phyloP scores from a whole-genome alignment of 805 yeast genomes.

The Saccharomycopsis fibuligera region DNA sequence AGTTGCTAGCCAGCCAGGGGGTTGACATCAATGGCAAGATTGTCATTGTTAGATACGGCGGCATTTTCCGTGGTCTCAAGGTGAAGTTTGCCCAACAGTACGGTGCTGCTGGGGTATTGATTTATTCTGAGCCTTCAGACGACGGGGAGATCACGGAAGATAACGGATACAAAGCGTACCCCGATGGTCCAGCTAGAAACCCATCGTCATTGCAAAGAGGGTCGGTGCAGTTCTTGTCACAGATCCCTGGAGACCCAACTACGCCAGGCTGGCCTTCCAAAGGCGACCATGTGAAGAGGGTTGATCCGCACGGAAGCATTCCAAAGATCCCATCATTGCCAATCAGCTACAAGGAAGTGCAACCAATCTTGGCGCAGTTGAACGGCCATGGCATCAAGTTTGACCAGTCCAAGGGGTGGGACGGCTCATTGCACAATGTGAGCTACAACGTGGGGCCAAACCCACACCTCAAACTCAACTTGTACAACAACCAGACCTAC shows the following conservation, averaged over 20 bases:
- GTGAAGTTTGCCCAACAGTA: slow-evolving; percentile 69
- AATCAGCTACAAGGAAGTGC: slow-evolving; percentile 54
- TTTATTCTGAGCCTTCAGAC: slow-evolving; percentile 68
- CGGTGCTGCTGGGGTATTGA: slow-evolving; percentile 61
- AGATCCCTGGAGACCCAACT: slow-evolving; percentile 71
- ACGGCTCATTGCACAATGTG: slow-evolving; percentile 38
- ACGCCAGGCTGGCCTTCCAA: slow-evolving; percentile 63
- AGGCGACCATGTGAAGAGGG: slow-evolving; percentile 40
- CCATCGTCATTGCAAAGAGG: slow-evolving; percentile 76
- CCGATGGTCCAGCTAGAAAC: slow-evolving; percentile 71
- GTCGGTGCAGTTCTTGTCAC: slow-evolving; percentile 56
- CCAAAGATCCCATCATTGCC: slow-evolving; percentile 71
- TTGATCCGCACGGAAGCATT: slow-evolving; percentile 42
- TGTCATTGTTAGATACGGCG: slow-evolving; percentile 63
- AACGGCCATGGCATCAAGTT: slow-evolving; percentile 49
- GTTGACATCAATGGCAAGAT: slow-evolving; percentile 51
- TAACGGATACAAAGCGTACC: slow-evolving; percentile 60
- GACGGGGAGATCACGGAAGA: slow-evolving; percentile 42
- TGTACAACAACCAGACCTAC: slow-evolving; percentile 56
- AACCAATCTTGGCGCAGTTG: slow-evolving; percentile 52
- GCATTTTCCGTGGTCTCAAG: slow-evolving; percentile 63
- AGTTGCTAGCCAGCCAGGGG: slow-evolving; percentile 37
- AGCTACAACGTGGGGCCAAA: slow-evolving; percentile 51
- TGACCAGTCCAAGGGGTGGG: slow-evolving; percentile 39
- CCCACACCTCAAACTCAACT: slow-evolving; percentile 38